Evolutionary conservation across 345 rosid genomes (phyloP).

Genomic region (Firmiana major): DNA sequence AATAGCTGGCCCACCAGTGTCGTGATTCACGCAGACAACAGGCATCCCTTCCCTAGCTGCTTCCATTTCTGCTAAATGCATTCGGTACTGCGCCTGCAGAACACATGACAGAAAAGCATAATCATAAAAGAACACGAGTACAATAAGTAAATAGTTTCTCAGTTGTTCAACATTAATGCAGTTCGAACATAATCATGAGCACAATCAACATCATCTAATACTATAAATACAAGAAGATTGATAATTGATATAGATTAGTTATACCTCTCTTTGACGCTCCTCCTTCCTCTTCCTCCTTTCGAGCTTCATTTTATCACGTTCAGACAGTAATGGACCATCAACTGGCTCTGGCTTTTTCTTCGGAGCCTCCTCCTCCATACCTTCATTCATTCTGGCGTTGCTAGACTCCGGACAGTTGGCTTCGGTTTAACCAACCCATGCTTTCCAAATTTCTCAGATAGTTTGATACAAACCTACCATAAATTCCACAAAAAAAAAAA

Average conservation of each 20-base stretch:
- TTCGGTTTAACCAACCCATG: conserved; percentile 77
- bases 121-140: not conserved
- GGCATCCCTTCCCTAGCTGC: conserved; percentile 97
- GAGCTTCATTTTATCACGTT: conserved; percentile 73
- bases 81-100: conserved; percentile 75
- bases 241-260: not conserved
- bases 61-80: conserved; percentile 97
- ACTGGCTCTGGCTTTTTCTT: conserved; percentile 87
- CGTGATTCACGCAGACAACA: conserved; percentile 73
- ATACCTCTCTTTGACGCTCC: conserved; percentile 93
- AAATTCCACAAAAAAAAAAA: conserved; percentile 4
- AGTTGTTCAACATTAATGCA: not conserved
- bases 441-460: conserved; percentile 84
- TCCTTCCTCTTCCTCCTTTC: conserved; percentile 95
- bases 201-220: not conserved
- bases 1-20: conserved; percentile 59
- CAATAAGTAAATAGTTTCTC: conserved; percentile 2
- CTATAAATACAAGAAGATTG: not conserved
- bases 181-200: not conserved
- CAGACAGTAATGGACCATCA: conserved; percentile 82
- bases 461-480: conserved; percentile 67
- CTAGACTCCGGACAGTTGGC: conserved; percentile 83
- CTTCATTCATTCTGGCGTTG: conserved; percentile 97
- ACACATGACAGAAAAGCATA: not conserved
- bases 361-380: conserved; percentile 86